phyloP scores from a whole-genome alignment of 1,284 basidiomycete species.

The Ganoderma sp. region DNA sequence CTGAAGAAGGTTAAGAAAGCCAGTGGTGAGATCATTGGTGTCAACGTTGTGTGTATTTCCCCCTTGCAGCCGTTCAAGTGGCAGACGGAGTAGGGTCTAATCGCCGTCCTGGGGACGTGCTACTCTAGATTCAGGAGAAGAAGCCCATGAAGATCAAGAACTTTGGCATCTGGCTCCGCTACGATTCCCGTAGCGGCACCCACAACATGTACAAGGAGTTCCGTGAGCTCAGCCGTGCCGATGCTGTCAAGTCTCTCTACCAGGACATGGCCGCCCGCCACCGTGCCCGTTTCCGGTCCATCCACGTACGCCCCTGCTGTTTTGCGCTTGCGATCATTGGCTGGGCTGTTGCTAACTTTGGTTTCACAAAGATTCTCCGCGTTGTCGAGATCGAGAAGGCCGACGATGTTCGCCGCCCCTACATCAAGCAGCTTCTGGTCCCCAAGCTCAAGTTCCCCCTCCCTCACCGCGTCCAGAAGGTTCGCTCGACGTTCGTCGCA shows the following conservation, averaged over 20 bases:
- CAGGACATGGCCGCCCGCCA: conserved; percentile 99
- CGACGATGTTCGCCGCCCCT: conserved; percentile 91
- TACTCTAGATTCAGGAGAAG: conserved; percentile 90
- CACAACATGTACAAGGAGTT: conserved; percentile 99
- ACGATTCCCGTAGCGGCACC: conserved; percentile 97
- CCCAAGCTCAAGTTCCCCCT: conserved; percentile 98
- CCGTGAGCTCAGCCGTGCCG: conserved; percentile 93
- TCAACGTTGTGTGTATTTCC: conserved; percentile 91
- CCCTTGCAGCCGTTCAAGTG: conserved; percentile 85
- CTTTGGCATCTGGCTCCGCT: conserved; percentile 99
- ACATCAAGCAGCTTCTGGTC: conserved; percentile 95
- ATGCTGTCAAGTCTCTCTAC: conserved; percentile 97
- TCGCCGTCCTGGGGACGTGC: conserved; percentile 39
- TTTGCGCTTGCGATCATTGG: not conserved
- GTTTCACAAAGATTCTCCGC: conserved; percentile 75
- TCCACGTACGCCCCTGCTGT: conserved; percentile 72
- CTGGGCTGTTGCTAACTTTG: not conserved
- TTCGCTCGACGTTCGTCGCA: conserved; percentile 76
- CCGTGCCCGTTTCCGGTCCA: conserved; percentile 98
- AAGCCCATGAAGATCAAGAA: conserved; percentile 99
- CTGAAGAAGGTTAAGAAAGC: conserved; percentile 99
- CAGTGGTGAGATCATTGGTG: conserved; percentile 97
- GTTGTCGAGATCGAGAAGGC: conserved; percentile 94
- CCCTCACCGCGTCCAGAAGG: conserved; percentile 86
- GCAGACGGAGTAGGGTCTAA: conserved; percentile 81